Percentiles rank a stretch among this genome's conserved stretches.
phyloP scores from a whole-genome alignment of 2,329 filamentous ascomycete genomes.

The Scleromitrula shiraiana region DNA sequence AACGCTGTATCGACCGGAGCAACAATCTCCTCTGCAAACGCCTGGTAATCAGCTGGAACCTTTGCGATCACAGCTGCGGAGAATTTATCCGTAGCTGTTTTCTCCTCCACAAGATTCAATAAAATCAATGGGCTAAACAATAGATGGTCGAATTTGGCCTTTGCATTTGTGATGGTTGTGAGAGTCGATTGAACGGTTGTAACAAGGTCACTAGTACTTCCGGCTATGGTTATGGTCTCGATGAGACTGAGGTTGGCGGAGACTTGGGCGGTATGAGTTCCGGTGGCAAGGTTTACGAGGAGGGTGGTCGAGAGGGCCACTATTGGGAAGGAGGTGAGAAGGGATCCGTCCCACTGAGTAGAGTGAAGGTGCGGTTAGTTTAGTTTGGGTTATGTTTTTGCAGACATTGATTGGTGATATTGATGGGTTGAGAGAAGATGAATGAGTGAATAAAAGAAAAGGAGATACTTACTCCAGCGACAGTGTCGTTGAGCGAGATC shows the following conservation, averaged over 20 bases:
- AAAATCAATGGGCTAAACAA: constrained; percentile 35
- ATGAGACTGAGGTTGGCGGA: constrained; percentile 33
- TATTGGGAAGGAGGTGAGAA: constrained; percentile 3
- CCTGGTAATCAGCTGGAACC: constrained; percentile 12
- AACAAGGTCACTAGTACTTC: constrained; percentile 38
- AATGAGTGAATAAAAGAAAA: not conserved
- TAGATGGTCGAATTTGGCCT: constrained; percentile 38
- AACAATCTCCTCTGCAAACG: constrained; percentile 26
- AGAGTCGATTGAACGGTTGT: constrained; percentile 42
- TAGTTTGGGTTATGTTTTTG: no score
- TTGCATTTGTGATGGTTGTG: constrained; percentile 24
- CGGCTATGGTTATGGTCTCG: constrained; percentile 34
- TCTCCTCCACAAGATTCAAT: constrained; percentile 35
- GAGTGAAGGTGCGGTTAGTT: not conserved
- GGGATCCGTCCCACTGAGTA: not conserved
- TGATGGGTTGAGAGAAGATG: no score
- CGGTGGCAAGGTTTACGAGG: constrained; percentile 34
- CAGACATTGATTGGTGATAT: not conserved
- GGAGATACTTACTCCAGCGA: constrained; percentile 1
- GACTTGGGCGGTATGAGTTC: constrained; percentile 31
- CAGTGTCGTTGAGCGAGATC: constrained; percentile 15
- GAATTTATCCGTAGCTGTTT: constrained; percentile 31
- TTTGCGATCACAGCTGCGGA: constrained; percentile 15
- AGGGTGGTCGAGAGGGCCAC: constrained; percentile 30
- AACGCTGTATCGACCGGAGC: constrained; percentile 45